Conservation (phyloP, 1,284 basidiomycete genomes). For the Athelia sp. region DNA sequence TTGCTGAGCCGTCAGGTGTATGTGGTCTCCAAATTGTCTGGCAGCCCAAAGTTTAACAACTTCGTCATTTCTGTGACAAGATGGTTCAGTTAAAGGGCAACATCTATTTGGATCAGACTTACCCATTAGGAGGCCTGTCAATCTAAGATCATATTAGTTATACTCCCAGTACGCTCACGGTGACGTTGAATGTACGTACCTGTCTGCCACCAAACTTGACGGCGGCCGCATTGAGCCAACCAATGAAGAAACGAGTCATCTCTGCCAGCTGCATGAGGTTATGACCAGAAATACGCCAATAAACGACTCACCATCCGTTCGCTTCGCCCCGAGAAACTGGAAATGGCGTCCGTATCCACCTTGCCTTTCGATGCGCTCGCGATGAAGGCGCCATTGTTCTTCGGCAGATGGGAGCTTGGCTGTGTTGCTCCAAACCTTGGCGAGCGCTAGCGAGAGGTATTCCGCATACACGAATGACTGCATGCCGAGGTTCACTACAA, state of each 20-base stretch:
- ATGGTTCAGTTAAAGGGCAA: no score
- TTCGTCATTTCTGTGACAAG: no score
- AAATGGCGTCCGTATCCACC: conserved; percentile 31
- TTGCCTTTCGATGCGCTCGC: conserved; percentile 20
- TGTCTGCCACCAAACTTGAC: conserved; percentile 27
- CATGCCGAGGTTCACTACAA: conserved; percentile 32
- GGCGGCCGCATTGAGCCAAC: conserved; percentile 30
- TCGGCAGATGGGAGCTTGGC: conserved; percentile 25
- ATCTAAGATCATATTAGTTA: no score
- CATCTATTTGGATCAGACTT: no score
- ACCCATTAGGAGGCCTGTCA: no score
- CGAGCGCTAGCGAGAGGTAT: conserved; percentile 28
- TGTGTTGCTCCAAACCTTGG: conserved; percentile 30
- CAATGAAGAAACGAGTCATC: conserved; percentile 22
- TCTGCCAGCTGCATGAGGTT: conserved; percentile 10
- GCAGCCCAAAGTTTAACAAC: no score
- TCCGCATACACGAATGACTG: conserved; percentile 34
- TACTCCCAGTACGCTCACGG: background rate
- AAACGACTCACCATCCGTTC: conserved; percentile 18
- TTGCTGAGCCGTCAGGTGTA: no score
- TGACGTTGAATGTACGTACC: conserved; percentile 12
- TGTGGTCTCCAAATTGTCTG: no score
- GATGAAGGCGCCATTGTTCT: conserved; percentile 26
- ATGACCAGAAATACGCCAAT: no score
- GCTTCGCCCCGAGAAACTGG: conserved; percentile 25